Percentiles rank a stretch among this genome's conserved stretches.
These are phyloP conservation scores for Neoarthrinium moseri DNA, from an alignment of 2,329 filamentous ascomycete species.

Conservation along the genomic window DNA sequence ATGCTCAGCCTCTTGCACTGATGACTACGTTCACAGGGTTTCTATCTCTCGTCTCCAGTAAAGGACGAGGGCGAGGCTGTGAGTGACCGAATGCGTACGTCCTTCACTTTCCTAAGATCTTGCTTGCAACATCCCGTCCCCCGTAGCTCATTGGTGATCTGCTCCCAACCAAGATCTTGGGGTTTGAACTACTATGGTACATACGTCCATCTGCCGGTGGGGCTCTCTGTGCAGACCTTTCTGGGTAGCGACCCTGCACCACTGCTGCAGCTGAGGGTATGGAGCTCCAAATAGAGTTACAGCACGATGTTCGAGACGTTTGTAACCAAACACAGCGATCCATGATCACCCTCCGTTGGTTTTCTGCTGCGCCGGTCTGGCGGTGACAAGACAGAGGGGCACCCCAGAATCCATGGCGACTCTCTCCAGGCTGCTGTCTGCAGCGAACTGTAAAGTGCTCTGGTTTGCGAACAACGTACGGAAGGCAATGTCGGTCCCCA, in stretches of 20 bases:
- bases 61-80: slow-evolving; percentile 10
- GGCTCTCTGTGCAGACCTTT: not conserved
- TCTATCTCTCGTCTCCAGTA: slow-evolving; percentile 13
- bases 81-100: slow-evolving; percentile 20
- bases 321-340: slow-evolving; percentile 9
- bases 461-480: too few relatives aligned
- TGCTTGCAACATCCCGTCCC: slow-evolving; percentile 14
- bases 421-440: too few relatives aligned
- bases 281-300: slow-evolving; percentile 7
- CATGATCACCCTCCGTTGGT: slow-evolving; percentile 7
- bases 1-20: slow-evolving; percentile 2
- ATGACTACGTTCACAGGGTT: slow-evolving; percentile 15
- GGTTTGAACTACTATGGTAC: not conserved
- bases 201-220: not conserved
- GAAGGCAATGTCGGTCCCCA: too few relatives aligned
- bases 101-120: slow-evolving; percentile 18
- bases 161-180: not conserved
- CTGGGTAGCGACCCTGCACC: not conserved
- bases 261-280: not conserved
- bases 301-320: slow-evolving; percentile 10
- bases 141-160: slow-evolving; percentile 16
- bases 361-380: not conserved
- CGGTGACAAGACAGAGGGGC: too few relatives aligned
- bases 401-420: too few relatives aligned
- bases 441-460: too few relatives aligned